Conservation (phyloP, 805 yeast genomes). For the Candida ficus region DNA sequence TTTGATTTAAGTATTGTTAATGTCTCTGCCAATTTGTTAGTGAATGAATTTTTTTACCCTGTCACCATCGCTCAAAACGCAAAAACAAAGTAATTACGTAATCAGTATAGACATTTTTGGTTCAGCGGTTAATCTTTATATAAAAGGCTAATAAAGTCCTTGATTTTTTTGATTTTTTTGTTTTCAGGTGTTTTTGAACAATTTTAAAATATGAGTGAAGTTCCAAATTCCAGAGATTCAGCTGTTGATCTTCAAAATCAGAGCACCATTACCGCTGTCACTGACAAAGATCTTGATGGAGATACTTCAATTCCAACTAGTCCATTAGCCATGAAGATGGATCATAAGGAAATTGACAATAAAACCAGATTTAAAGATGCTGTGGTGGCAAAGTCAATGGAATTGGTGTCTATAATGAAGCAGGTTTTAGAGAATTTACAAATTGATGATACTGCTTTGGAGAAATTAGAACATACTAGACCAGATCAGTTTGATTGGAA, state of each 20-base stretch:
- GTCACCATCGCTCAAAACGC: not conserved
- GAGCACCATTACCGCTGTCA: conserved; percentile 3
- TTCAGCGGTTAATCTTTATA: conserved; percentile 2
- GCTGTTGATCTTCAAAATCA: conserved; percentile 2
- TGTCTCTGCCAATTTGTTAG: not conserved
- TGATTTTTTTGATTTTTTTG: not conserved
- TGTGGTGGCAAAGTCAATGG: not conserved
- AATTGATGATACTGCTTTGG: not conserved
- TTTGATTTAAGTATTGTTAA: too few relatives aligned
- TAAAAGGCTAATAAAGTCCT: not conserved
- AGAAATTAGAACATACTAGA: not conserved
- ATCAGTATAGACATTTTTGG: not conserved
- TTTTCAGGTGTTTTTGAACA: not conserved
- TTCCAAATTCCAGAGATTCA: not conserved
- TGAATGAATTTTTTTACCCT: too few relatives aligned
- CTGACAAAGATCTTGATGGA: conserved; percentile 5
- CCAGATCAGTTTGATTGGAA: conserved; percentile 13
- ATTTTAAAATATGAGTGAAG: too few relatives aligned
- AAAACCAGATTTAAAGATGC: conserved; percentile 1
- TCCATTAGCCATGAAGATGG: conserved; percentile 4
- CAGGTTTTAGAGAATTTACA: not conserved
- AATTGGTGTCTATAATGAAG: conserved; percentile 8
- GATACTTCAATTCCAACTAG: conserved; percentile 2
- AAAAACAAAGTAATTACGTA: not conserved
- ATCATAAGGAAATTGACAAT: not conserved